A percentile compares a stretch with the other conserved stretches of the same genome.
phyloP scores from a whole-genome alignment of 2,329 filamentous ascomycete species.

The Fusarium neocosmosporiellum region DNA sequence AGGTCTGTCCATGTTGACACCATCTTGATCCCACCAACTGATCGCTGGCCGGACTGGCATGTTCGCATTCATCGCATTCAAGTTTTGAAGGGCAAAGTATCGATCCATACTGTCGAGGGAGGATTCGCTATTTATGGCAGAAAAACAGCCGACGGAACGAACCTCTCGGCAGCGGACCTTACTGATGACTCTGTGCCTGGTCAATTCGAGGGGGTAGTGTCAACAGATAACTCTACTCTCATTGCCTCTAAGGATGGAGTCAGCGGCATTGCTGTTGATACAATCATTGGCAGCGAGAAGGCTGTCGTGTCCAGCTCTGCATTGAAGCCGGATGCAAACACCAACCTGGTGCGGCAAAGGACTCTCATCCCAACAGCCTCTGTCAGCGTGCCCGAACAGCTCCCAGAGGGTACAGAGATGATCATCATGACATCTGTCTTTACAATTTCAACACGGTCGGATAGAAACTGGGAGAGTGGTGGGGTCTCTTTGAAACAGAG shows the following conservation, averaged over 20 bases:
- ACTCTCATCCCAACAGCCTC: slow-evolving; percentile 25
- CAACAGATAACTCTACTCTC: slow-evolving; percentile 2
- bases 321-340: slow-evolving; percentile 36
- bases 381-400: neutral
- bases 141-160: slow-evolving; percentile 14
- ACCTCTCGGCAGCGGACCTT: neutral
- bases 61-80: slow-evolving; percentile 39
- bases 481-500: neutral
- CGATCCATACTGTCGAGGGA: slow-evolving; percentile 28
- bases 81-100: neutral
- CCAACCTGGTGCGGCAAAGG: slow-evolving; percentile 26
- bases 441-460: slow-evolving; percentile 2
- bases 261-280: slow-evolving; percentile 12
- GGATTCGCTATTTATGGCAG: slow-evolving; percentile 32
- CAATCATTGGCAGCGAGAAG: rapidly evolving
- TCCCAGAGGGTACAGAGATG: neutral
- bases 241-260: slow-evolving; percentile 15
- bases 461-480: rapidly evolving
- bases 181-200: neutral
- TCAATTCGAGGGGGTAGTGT: neutral
- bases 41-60: slow-evolving; percentile 51
- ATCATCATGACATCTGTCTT: slow-evolving; percentile 15
- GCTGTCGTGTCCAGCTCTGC: neutral
- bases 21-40: slow-evolving; percentile 42
- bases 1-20: slow-evolving; percentile 41